These are phyloP conservation scores for Colletotrichum liriopes DNA, from an alignment of 2,329 filamentous ascomycete genomes.

Conservation along the genomic window DNA sequence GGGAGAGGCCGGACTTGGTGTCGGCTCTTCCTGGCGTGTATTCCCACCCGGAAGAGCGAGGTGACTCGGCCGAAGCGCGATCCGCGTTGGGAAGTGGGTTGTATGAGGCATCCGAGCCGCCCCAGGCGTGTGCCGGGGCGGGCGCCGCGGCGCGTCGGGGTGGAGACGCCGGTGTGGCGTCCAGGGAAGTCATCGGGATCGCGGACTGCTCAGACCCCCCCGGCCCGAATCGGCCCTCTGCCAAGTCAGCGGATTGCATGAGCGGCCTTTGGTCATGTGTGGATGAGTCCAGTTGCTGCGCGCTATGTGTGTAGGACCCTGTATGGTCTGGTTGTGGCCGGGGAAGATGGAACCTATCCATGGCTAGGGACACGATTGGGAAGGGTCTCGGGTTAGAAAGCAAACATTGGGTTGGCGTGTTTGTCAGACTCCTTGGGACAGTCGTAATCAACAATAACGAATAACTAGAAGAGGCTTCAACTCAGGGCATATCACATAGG, in stretches of 20 bases:
- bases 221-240: neutral
- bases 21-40: neutral
- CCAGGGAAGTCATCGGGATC: neutral
- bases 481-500: too few relatives aligned
- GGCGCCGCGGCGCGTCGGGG: neutral
- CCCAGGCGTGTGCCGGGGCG: neutral
- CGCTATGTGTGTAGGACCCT: neutral
- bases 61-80: neutral
- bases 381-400: neutral
- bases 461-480: neutral
- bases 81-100: neutral
- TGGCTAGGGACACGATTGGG: neutral
- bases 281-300: neutral
- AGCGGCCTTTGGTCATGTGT: neutral
- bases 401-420: neutral
- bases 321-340: neutral
- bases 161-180: neutral
- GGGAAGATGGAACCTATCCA: neutral
- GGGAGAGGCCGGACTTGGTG: neutral
- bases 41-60: neutral
- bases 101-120: neutral
- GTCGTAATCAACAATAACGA: neutral
- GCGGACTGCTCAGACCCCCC: neutral
- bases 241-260: neutral
- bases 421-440: neutral